Base-by-base conservation (phyloP, 768 basidiomycete species). In the Favolaschia claudopus region DNA sequence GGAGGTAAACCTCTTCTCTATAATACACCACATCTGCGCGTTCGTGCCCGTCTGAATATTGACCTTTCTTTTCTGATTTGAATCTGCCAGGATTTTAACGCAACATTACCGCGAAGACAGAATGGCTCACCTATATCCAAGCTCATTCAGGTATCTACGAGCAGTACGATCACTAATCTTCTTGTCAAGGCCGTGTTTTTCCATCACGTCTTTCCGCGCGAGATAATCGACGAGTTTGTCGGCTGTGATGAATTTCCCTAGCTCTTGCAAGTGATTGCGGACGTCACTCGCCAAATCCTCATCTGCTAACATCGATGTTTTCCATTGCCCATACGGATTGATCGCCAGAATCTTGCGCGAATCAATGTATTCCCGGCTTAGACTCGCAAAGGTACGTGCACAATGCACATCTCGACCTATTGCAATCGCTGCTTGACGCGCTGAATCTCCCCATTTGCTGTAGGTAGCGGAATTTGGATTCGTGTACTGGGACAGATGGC, bases 41-140 rank as follows among this genome's bases (percentile, higher is more conserved):
- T 49, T 74, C 67, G 51, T 74, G 72, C 14, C 72, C 69, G 59
- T 73, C 70, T 8, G 62, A 39, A 40, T 71, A 75, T 46, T 69
- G 64, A 12, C 69, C 71, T 24, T 66, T 71, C 24, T 58, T 58
- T 6, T 43, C 55, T 22, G 46, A 29, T 20, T 22, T 49, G 10
- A 58, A 53, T 2, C 49, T 51, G 24, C 9, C 13, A 51, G 15
- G 3, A 27, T 14, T 31, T 20, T 19, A 7, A 48, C 6, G 19
- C 12, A 12, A 8, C 9, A 31, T 7, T n/a, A 33, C 7, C 15
- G n/a, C 17, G 13, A 13, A 27, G 19, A 17, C 36, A 25, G 8
- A 10, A 24, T 22, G 7, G 12, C 36, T 51, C 22, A 75, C 22
- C 55, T 36, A 34, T 69, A 72, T 8, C 60, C 65, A 31, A 73